Evolutionary conservation across 148 eudicot species (phyloP).

Genomic region (Amaranthus hypochondriacus): DNA sequence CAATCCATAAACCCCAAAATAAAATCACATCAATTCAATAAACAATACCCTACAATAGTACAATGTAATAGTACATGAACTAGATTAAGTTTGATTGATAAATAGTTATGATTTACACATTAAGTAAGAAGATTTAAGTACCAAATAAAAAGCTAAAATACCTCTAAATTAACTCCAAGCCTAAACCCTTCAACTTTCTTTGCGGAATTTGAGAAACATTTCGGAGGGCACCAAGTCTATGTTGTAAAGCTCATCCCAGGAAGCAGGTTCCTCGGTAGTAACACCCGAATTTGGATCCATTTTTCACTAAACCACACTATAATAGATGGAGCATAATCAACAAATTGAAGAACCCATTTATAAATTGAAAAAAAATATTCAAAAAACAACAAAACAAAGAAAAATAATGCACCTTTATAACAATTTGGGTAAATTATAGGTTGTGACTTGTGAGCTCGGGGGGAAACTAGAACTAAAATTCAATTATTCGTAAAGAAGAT

Average conservation of each 20-base stretch:
- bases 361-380: neutral
- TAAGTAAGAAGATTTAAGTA: too few species aligned
- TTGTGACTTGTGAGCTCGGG: too few species aligned
- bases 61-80: too few species aligned
- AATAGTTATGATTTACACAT: too few species aligned
- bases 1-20: neutral
- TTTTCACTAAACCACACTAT: constrained; percentile 10
- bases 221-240: constrained; percentile 72
- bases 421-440: neutral
- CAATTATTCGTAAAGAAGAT: too few species aligned
- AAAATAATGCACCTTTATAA: neutral
- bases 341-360: neutral
- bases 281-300: constrained; percentile 44
- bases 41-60: neutral
- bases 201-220: constrained; percentile 73
- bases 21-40: neutral
- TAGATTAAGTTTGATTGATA: too few species aligned
- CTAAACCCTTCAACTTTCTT: constrained; percentile 57
- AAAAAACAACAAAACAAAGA: neutral
- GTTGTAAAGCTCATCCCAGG: constrained; percentile 82
- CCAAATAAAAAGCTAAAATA: constrained; percentile 5
- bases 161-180: constrained; percentile 83
- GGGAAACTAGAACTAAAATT: too few species aligned
- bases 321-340: neutral
- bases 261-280: constrained; percentile 42